These are phyloP conservation scores for Paraglomus occultum DNA, from an alignment of 192 early-diverging fungal species.

Conservation along the genomic window DNA sequence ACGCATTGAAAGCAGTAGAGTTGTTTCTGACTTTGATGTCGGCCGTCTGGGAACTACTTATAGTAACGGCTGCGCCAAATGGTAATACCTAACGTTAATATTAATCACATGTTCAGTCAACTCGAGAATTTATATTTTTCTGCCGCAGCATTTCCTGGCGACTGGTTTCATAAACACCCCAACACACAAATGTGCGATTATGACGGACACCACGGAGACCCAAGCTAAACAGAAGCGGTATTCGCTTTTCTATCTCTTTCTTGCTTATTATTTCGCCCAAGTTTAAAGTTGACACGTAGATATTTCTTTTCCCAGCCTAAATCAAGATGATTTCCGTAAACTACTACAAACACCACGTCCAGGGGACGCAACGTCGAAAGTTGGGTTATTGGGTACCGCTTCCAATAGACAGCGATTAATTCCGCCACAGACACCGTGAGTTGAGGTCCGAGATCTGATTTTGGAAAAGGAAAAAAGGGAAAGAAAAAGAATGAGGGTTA, in stretches of 20 bases:
- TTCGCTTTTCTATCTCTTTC: background rate
- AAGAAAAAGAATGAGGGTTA: slow-evolving; percentile 38
- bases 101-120: no score
- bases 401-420: slow-evolving; percentile 28
- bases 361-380: slow-evolving; percentile 29
- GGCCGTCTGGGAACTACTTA: no score
- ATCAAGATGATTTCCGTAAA: slow-evolving; percentile 79
- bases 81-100: no score
- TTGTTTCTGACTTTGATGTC: no score
- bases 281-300: background rate
- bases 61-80: no score
- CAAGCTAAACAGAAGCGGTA: slow-evolving; percentile 17
- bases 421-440: slow-evolving; percentile 38
- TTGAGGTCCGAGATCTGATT: background rate
- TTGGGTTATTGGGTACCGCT: slow-evolving; percentile 31
- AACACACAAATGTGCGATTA: no score
- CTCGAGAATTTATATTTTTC: no score
- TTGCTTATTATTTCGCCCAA: background rate
- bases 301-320: slow-evolving; percentile 42
- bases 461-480: slow-evolving; percentile 4
- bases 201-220: no score
- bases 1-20: no score
- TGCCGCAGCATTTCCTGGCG: no score
- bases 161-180: no score
- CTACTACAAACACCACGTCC: slow-evolving; percentile 70